These are phyloP conservation scores for Phalaenopsis aphrodite DNA, from an alignment of 106 monocot species.

Conservation along the genomic window DNA sequence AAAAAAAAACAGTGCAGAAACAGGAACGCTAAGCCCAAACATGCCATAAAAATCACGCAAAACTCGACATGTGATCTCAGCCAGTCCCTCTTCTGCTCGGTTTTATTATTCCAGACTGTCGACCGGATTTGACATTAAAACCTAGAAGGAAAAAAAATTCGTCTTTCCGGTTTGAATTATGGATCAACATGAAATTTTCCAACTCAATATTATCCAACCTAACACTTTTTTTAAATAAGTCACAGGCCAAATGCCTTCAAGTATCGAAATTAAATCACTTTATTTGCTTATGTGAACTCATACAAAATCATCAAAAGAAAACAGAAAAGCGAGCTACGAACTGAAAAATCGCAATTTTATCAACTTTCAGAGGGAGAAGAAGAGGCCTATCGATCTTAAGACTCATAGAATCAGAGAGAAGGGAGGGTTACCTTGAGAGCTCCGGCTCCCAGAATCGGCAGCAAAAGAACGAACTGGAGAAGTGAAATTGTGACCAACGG, in stretches of 20 bases:
- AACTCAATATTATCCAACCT: not conserved
- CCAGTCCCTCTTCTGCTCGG: not conserved
- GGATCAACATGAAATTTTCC: not conserved
- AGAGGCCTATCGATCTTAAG: not conserved
- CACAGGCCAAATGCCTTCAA: not conserved
- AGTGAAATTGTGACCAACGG: not conserved
- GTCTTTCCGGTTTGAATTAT: not conserved
- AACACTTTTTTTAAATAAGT: not conserved
- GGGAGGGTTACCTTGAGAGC: not conserved
- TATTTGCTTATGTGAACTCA: not conserved
- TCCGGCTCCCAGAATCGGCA: conserved; percentile 1
- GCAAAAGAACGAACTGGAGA: not conserved
- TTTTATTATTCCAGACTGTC: not conserved
- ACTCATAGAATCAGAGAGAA: not conserved
- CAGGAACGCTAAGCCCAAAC: too few relatives aligned
- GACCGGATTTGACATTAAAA: not conserved
- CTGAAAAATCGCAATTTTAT: not conserved
- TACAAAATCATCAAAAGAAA: not conserved
- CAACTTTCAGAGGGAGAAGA: not conserved
- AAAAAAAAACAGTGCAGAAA: not conserved
- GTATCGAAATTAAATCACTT: not conserved
- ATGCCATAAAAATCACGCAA: too few relatives aligned
- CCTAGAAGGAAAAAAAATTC: not conserved
- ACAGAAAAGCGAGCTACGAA: not conserved
- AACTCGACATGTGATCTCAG: not conserved